Conservation (phyloP, 192 early-diverging fungal genomes). For the Funneliformis geosporum region DNA sequence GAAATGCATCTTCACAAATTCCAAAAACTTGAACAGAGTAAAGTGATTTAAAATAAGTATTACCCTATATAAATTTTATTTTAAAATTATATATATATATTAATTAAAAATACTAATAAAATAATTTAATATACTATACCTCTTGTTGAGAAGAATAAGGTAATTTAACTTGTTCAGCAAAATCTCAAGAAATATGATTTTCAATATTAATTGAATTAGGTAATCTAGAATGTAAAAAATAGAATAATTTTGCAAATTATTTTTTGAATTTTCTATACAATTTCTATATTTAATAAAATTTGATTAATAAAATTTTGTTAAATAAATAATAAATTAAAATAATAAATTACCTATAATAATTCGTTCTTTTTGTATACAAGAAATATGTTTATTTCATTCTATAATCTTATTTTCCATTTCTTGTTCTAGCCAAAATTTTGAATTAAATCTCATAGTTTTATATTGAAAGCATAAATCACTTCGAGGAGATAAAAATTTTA, state of each 20-base stretch:
- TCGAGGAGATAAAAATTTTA: not conserved
- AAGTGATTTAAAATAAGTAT: constrained; percentile 18
- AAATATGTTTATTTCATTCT: not conserved
- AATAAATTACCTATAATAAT: not conserved
- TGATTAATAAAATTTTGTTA: not conserved
- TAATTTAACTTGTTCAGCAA: not conserved
- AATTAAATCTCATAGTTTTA: too few species aligned
- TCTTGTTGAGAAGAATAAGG: not conserved
- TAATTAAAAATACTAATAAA: not conserved
- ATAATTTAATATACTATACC: not conserved
- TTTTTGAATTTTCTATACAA: not conserved
- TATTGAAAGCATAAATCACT: too few species aligned
- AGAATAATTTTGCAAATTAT: not conserved
- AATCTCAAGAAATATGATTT: constrained; percentile 10
- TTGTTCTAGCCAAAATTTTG: too few species aligned
- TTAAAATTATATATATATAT: not conserved
- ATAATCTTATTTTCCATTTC: too few species aligned
- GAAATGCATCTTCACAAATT: constrained; percentile 14
- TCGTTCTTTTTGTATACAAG: not conserved
- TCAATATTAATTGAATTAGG: constrained; percentile 4
- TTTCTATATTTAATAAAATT: not conserved
- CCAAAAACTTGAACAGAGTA: not conserved
- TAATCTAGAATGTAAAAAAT: not conserved
- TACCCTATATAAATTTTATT: not conserved
- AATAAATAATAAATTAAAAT: not conserved